Evolutionary conservation across 140 eudicot species (phyloP).

Genomic region (Anethum foeniculum): DNA sequence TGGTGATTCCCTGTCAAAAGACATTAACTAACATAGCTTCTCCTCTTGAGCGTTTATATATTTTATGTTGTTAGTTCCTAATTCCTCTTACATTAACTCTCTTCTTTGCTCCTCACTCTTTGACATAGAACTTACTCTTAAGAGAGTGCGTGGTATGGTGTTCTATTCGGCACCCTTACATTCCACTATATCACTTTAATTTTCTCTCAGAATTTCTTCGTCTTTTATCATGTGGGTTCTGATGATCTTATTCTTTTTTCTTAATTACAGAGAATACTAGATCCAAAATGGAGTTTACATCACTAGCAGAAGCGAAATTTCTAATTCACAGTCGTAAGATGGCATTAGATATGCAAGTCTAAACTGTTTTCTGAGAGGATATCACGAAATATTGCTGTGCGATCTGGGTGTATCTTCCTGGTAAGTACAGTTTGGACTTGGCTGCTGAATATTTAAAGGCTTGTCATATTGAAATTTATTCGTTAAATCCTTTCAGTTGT

Average conservation of each 20-base stretch:
- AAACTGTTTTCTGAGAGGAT: neutral
- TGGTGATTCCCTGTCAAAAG: neutral
- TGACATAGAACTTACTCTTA: neutral
- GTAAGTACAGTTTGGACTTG: constrained; percentile 5
- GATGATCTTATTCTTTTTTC: neutral
- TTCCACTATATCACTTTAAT: neutral
- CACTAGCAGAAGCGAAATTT: neutral
- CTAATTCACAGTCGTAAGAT: neutral
- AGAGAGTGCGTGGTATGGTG: neutral
- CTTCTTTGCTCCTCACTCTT: neutral
- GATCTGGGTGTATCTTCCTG: constrained; percentile 3
- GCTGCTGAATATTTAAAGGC: neutral
- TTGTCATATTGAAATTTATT: neutral
- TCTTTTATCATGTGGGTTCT: neutral
- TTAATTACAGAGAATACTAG: neutral
- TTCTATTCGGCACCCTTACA: neutral
- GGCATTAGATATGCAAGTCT: neutral
- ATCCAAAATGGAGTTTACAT: neutral
- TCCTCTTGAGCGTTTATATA: neutral
- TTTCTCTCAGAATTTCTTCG: neutral
- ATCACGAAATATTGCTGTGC: neutral
- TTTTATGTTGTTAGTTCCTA: neutral
- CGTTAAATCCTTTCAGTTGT: neutral
- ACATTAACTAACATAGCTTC: too few species aligned
- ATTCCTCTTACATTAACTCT: neutral